Percentiles rank a stretch among this genome's conserved stretches.
Conservation (phyloP, 2,329 filamentous ascomycete genomes). For the Ciborinia camelliae region DNA sequence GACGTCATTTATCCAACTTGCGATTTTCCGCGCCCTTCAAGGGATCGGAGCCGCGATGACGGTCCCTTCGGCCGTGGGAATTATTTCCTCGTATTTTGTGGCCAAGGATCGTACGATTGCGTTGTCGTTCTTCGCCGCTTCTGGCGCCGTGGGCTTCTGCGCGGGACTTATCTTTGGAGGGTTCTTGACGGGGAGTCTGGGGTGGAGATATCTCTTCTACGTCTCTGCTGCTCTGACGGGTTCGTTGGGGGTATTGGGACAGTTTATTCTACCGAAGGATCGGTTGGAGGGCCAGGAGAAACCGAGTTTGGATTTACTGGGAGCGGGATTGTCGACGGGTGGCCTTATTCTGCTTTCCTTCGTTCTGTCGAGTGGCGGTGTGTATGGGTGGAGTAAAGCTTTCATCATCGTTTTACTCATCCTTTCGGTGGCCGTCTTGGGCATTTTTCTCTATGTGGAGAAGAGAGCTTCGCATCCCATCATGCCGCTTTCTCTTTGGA, state of each 20-base stretch:
- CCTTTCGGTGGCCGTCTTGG: constrained; percentile 40
- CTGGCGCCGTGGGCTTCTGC: constrained; percentile 42
- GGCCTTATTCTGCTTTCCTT: constrained; percentile 45
- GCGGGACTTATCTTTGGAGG: constrained; percentile 42
- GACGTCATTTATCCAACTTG: constrained; percentile 43
- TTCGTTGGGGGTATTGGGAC: constrained; percentile 35
- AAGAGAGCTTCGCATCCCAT: constrained; percentile 45
- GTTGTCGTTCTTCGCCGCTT: constrained; percentile 42
- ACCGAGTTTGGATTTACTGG: constrained; percentile 43
- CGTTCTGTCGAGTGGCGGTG: constrained; percentile 44
- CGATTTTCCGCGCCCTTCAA: constrained; percentile 45
- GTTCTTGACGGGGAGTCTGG: constrained; percentile 41
- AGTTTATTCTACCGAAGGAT: constrained; percentile 41
- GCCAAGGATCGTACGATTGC: constrained; percentile 40
- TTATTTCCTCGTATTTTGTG: constrained; percentile 44
- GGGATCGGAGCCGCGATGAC: constrained; percentile 47
- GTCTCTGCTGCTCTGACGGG: constrained; percentile 39
- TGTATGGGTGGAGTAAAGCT: constrained; percentile 46
- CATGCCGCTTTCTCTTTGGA: constrained; percentile 47
- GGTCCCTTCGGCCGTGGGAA: constrained; percentile 45
- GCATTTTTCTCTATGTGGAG: constrained; percentile 41
- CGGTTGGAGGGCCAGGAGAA: constrained; percentile 36
- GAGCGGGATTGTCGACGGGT: constrained; percentile 42
- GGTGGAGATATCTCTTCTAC: constrained; percentile 43
- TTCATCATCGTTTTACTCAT: constrained; percentile 45